A percentile compares a stretch with the other conserved stretches of the same genome.
Evolutionary conservation across 1,284 basidiomycete genomes (phyloP).

Genomic region (Erythrobasidium hasegawianum): DNA sequence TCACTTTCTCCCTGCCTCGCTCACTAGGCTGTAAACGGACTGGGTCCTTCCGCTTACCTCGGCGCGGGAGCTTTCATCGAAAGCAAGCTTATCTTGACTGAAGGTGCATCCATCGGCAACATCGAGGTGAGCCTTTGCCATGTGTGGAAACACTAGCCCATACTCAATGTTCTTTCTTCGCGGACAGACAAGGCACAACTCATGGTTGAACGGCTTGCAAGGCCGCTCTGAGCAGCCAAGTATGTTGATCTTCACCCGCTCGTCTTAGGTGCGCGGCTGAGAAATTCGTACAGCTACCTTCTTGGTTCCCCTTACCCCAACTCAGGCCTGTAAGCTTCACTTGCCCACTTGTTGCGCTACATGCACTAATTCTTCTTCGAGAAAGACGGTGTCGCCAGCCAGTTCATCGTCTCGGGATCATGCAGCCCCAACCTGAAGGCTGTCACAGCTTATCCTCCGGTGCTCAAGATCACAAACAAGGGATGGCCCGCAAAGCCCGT

Average conservation of each 20-base stretch:
- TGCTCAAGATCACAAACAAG: constrained; percentile 30
- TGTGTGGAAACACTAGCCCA: too few species aligned
- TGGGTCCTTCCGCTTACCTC: constrained; percentile 18
- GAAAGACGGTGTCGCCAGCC: constrained; percentile 32
- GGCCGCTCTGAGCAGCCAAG: constrained; percentile 22
- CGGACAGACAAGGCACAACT: constrained; percentile 17
- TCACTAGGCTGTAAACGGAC: constrained; percentile 16
- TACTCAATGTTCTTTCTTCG: too few species aligned
- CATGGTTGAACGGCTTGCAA: constrained; percentile 23
- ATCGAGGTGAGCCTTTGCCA: constrained; percentile 6
- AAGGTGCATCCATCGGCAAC: constrained; percentile 26
- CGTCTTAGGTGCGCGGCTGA: too few species aligned
- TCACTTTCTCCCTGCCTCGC: too few species aligned
- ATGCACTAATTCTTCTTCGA: too few species aligned
- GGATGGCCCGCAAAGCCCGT: constrained; percentile 16
- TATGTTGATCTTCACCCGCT: too few species aligned
- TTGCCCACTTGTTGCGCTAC: too few species aligned
- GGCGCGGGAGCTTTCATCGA: constrained; percentile 21
- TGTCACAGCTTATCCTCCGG: constrained; percentile 21
- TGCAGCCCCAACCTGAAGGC: constrained; percentile 16
- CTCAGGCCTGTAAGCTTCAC: constrained; percentile 12
- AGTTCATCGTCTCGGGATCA: constrained; percentile 27
- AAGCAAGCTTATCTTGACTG: constrained; percentile 22
- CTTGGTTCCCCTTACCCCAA: constrained; percentile 19
- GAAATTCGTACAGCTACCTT: constrained; percentile 9